Base-by-base conservation (phyloP, 495 filamentous ascomycete species). In the Letharia lupina region DNA sequence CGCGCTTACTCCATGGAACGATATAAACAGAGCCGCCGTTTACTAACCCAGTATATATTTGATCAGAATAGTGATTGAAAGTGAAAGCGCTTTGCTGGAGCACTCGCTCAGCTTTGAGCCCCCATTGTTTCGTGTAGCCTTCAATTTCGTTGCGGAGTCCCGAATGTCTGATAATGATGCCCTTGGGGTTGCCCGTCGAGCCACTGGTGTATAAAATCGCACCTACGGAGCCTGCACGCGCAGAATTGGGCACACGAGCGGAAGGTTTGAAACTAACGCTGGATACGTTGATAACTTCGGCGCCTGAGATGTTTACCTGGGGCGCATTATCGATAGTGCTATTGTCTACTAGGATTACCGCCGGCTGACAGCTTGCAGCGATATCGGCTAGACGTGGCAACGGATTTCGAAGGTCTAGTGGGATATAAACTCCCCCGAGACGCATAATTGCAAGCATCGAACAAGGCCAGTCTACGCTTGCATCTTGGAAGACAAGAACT, bases 391-490 rank as follows among this genome's bases (percentile, higher is more conserved):
- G 72, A 0, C 79, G 76, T 12, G 68, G 33, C 3, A 73, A 40
- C 6, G 76, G 69, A 10, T 71, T 76, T 11, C 74, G 67, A 2
- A 74, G 69, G 50, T 87, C 84, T 3, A 88, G 63, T 0, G 85
- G 84, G 5, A 86, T 68, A 65, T 86, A 87, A 1, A 77, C 65
- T 3, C 69, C 78, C 0, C 83, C 84, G 39, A 82, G 20, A 0
- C 77, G 73, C 66, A 81, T 59, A 41, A 86, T 80, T 5, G 81
- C 84, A 0, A 87, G 76, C 37, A 86, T 62, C 0, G 83, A 84
- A 33, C 70, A 77, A 9, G 81, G 69, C 78, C 76, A 83, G 57
- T 84, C 75, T 1, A 72, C 16, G 2, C 67, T 42, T 0, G 84
- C 69, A 20, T 69, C 13, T 11, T 66, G 50, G 42, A 66, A 69